Conservation (phyloP, 2,329 filamentous ascomycete genomes). For the Colletotrichum plurivorum region DNA sequence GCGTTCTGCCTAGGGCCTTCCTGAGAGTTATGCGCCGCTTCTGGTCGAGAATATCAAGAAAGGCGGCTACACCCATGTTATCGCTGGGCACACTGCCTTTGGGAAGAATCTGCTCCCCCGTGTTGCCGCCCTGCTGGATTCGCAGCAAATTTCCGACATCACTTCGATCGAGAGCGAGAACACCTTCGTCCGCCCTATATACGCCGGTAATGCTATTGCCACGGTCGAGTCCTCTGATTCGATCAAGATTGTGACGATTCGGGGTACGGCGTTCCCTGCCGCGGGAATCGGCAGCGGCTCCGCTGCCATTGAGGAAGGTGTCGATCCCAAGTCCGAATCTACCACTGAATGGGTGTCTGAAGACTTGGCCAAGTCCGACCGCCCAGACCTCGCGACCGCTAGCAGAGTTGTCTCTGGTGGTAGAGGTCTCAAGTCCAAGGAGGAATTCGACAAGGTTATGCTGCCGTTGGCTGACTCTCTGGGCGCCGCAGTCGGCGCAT, state of each 20-base stretch:
- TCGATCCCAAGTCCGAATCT: conserved; percentile 83
- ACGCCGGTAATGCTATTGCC: conserved; percentile 96
- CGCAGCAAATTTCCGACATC: conserved; percentile 94
- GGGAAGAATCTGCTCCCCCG: conserved; percentile 95
- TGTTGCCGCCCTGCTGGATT: conserved; percentile 90
- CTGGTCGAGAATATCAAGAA: conserved; percentile 98
- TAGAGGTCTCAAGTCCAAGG: conserved; percentile 95
- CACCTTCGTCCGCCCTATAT: conserved; percentile 96
- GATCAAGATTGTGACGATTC: conserved; percentile 91
- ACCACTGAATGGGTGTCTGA: conserved; percentile 93
- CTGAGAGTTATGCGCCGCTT: conserved; percentile 94
- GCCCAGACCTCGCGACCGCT: conserved; percentile 93
- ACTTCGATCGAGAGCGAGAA: conserved; percentile 89
- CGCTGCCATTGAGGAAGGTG: conserved; percentile 83
- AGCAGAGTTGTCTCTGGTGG: conserved; percentile 92
- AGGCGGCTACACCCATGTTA: conserved; percentile 91
- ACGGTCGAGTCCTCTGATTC: conserved; percentile 92
- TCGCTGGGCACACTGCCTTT: conserved; percentile 93
- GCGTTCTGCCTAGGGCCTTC: conserved; percentile 75
- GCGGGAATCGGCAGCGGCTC: conserved; percentile 80
- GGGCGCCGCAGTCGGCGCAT: conserved; percentile 95
- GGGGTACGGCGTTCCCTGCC: conserved; percentile 90
- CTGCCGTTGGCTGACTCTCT: conserved; percentile 91
- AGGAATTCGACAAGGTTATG: conserved; percentile 96
- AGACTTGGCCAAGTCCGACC: conserved; percentile 91